A percentile compares a stretch with the other conserved stretches of the same genome.
Evolutionary conservation across 345 rosid genomes (phyloP).

Genomic region (Pistacia atlantica): DNA sequence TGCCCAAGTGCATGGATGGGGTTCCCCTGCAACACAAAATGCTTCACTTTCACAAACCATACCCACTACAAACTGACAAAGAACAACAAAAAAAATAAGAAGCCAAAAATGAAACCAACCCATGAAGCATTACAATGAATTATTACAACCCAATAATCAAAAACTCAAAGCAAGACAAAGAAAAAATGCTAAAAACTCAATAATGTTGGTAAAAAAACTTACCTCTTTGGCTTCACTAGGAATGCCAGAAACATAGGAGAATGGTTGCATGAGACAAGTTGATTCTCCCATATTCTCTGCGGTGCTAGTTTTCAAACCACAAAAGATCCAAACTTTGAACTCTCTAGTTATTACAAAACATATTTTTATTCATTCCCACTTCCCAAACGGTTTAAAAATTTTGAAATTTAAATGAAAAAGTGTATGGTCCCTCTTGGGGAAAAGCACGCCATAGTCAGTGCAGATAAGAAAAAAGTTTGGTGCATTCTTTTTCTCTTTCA

Average conservation of each 20-base stretch:
- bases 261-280: constrained; percentile 84
- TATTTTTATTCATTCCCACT: not conserved
- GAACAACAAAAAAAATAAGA: not conserved
- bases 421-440: constrained; percentile 18
- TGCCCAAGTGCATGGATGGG: constrained; percentile 66
- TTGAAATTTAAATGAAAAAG: constrained; percentile 45
- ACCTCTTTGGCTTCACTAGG: constrained; percentile 69
- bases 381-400: constrained; percentile 29
- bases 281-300: constrained; percentile 68
- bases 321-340: constrained; percentile 16
- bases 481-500: constrained; percentile 4
- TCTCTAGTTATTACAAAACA: constrained; percentile 6
- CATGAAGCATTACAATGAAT: constrained; percentile 14
- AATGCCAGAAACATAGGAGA: constrained; percentile 64
- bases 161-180: constrained; percentile 6
- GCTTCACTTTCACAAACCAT: not conserved
- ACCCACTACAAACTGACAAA: not conserved
- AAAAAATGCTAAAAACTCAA: not conserved
- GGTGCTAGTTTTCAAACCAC: constrained; percentile 18
- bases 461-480: not conserved
- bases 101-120: constrained; percentile 3
- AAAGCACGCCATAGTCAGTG: not conserved
- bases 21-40: constrained; percentile 54
- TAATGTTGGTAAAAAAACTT: not conserved
- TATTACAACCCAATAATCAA: not conserved